Evolutionary conservation across 306 rosid genomes (phyloP).

Genomic region (Ziziphus jujuba): DNA sequence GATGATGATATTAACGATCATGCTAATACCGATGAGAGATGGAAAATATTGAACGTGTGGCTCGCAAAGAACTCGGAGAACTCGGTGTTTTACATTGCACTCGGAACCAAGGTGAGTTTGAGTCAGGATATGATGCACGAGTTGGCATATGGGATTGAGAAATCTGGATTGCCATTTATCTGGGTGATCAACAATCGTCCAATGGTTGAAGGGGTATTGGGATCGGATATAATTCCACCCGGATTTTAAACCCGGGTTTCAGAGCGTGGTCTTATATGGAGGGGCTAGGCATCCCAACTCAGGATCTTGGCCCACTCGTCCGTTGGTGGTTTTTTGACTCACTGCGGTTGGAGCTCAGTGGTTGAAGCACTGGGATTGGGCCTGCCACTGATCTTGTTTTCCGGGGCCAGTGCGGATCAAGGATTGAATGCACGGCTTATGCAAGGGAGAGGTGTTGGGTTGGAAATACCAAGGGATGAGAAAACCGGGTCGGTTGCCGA

Average conservation of each 20-base stretch:
- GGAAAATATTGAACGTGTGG: conserved; percentile 11
- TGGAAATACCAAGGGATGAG: conserved; percentile 26
- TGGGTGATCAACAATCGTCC: conserved; percentile 27
- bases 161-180: conserved; percentile 16
- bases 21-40: not conserved
- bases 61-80: conserved; percentile 3
- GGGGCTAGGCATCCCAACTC: conserved; percentile 23
- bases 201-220: not conserved
- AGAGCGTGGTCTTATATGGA: conserved; percentile 17
- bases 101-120: conserved; percentile 27
- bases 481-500: conserved; percentile 12
- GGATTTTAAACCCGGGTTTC: conserved; percentile 10
- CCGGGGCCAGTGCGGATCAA: conserved; percentile 14
- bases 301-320: conserved; percentile 5
- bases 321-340: conserved; percentile 23
- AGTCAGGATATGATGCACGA: conserved; percentile 10
- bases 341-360: conserved; percentile 29
- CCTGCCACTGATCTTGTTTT: conserved; percentile 10
- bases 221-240: not conserved
- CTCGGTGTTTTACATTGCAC: conserved; percentile 29
- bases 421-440: conserved; percentile 12
- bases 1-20: too few relatives aligned
- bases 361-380: conserved; percentile 22
- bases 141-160: conserved; percentile 30
- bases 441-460: not conserved